Conservation (phyloP, 306 rosid genomes). For the Lagenaria siceraria region DNA sequence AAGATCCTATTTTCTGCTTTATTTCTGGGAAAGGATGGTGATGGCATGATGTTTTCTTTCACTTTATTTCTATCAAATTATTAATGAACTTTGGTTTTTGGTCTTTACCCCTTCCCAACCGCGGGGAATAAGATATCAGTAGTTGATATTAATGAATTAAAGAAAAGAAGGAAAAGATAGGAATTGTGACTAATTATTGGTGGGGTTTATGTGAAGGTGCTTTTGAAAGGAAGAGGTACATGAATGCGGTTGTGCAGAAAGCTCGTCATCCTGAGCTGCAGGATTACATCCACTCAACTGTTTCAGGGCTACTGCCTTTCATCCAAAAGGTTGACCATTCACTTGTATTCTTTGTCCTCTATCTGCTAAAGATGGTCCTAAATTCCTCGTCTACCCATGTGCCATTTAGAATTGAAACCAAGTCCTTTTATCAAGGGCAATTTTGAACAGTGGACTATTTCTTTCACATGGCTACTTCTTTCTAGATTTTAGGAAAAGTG, state of each 20-base stretch:
- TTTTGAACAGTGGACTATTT: neutral
- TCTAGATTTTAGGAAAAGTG: neutral
- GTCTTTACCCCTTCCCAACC: too few species aligned
- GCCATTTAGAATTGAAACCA: conserved; percentile 2
- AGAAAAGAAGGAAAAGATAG: neutral
- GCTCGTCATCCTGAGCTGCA: conserved; percentile 74
- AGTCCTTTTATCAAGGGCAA: neutral
- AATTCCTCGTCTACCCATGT: neutral
- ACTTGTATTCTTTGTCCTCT: neutral
- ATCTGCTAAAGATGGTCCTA: neutral
- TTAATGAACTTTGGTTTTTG: neutral
- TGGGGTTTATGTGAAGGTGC: conserved; percentile 45
- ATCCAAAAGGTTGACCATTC: conserved; percentile 44
- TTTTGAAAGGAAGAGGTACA: conserved; percentile 75
- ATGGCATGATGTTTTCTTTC: neutral
- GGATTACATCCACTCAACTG: conserved; percentile 68
- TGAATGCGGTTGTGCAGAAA: conserved; percentile 77
- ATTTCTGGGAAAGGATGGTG: conserved; percentile 7
- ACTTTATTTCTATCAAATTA: neutral
- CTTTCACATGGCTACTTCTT: neutral
- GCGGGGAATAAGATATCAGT: neutral
- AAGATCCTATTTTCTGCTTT: conserved; percentile 6
- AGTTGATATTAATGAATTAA: neutral
- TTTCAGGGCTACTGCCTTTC: conserved; percentile 61
- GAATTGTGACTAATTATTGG: neutral